Evolutionary conservation across 176 grass and related monocot genomes (phyloP).

Genomic region (Ampelocalamus luodianensis): DNA sequence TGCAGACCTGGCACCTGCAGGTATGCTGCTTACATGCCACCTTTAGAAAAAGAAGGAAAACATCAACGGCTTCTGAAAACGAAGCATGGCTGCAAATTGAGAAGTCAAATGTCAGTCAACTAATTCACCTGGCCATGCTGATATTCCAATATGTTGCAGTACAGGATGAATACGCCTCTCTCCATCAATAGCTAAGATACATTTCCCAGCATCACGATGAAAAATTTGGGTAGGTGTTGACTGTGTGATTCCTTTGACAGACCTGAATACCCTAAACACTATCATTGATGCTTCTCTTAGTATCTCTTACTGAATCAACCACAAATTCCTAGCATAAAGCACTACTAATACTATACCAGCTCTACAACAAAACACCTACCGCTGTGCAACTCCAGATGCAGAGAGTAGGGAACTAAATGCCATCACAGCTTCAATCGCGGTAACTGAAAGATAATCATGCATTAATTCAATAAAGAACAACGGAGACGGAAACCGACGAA

Average conservation of each 20-base stretch:
- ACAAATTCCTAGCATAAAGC: slow-evolving; percentile 2
- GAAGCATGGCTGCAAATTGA: slow-evolving; percentile 17
- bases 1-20: background rate
- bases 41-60: slow-evolving; percentile 40
- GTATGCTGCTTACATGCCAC: background rate
- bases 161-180: slow-evolving; percentile 73
- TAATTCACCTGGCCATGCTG: slow-evolving; percentile 77
- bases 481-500: too few relatives aligned
- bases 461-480: background rate
- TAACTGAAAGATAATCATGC: slow-evolving; percentile 15
- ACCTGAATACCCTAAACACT: slow-evolving; percentile 58
- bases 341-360: background rate
- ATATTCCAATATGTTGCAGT: slow-evolving; percentile 77
- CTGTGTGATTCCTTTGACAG: slow-evolving; percentile 57
- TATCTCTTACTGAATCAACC: slow-evolving; percentile 13
- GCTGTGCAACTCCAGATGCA: background rate
- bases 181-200: slow-evolving; percentile 79
- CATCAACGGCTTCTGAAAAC: slow-evolving; percentile 26
- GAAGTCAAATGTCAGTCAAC: slow-evolving; percentile 13
- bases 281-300: slow-evolving; percentile 5
- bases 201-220: slow-evolving; percentile 71
- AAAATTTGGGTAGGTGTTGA: slow-evolving; percentile 48
- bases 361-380: slow-evolving; percentile 20
- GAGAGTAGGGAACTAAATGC: slow-evolving; percentile 12
- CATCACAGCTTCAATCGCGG: background rate